These are phyloP conservation scores for Hemileccinum impolitum DNA, from an alignment of 768 basidiomycete genomes.

Conservation along the genomic window DNA sequence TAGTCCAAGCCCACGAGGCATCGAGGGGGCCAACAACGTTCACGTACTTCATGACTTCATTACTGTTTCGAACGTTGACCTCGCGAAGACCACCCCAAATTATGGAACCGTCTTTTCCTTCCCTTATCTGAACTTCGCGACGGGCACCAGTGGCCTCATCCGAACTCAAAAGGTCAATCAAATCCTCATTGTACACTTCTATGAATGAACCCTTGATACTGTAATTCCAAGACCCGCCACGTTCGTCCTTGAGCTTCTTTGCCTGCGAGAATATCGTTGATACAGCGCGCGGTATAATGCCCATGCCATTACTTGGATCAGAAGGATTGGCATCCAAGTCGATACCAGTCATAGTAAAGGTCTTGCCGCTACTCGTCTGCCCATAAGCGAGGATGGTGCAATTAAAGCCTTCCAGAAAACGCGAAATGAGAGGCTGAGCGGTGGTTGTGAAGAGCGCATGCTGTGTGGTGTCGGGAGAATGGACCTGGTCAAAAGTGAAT, in stretches of 20 bases:
- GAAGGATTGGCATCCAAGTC: conserved; percentile 85
- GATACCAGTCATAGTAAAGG: conserved; percentile 93
- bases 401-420: conserved; percentile 93
- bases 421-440: conserved; percentile 78
- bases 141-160: conserved; percentile 64
- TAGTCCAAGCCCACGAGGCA: conserved; percentile 15
- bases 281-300: conserved; percentile 93
- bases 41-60: conserved; percentile 90
- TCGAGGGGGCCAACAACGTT: conserved; percentile 9
- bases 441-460: conserved; percentile 82
- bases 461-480: conserved; percentile 82
- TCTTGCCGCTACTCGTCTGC: conserved; percentile 35
- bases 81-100: conserved; percentile 96
- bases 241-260: conserved; percentile 72
- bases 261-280: conserved; percentile 81
- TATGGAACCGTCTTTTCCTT: conserved; percentile 95
- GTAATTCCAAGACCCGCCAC: conserved; percentile 72
- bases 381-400: conserved; percentile 58
- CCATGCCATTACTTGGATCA: conserved; percentile 83
- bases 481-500: conserved; percentile 94
- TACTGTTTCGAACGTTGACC: conserved; percentile 76
- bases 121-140: conserved; percentile 91
- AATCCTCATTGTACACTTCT: conserved; percentile 98
- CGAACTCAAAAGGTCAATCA: conserved; percentile 87
- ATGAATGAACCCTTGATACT: conserved; percentile 89